Conservation (phyloP, 495 filamentous ascomycete species). For the Ascodesmis nigricans region DNA sequence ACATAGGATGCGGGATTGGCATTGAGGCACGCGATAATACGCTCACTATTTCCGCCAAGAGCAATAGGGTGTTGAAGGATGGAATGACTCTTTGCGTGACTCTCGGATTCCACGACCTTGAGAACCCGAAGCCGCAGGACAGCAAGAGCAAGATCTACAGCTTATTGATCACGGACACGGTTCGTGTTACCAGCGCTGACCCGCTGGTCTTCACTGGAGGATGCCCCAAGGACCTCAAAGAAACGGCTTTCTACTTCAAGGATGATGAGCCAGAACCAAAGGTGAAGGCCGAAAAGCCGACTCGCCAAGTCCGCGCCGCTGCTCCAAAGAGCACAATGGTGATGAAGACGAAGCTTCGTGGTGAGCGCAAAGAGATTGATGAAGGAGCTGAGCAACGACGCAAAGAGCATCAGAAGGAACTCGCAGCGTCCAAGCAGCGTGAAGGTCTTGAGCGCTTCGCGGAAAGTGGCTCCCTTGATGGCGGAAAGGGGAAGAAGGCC, state of each 20-base stretch:
- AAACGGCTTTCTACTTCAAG: conserved; percentile 92
- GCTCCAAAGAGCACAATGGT: conserved; percentile 61
- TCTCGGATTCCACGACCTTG: conserved; percentile 67
- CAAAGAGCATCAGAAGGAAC: conserved; percentile 79
- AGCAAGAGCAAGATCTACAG: conserved; percentile 74
- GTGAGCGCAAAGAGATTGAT: conserved; percentile 65
- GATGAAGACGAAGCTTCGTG: conserved; percentile 77
- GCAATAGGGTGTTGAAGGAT: conserved; percentile 57
- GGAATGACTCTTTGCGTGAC: conserved; percentile 90
- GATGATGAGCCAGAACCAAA: conserved; percentile 54
- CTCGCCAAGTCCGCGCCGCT: conserved; percentile 45
- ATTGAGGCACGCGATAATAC: conserved; percentile 72
- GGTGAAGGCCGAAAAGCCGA: conserved; percentile 65
- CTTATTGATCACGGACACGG: conserved; percentile 74
- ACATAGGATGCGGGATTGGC: conserved; percentile 71
- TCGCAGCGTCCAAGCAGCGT: conserved; percentile 68
- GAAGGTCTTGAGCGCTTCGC: conserved; percentile 68
- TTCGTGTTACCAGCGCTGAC: conserved; percentile 58
- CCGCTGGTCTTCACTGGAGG: conserved; percentile 81
- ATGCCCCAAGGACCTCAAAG: conserved; percentile 70
- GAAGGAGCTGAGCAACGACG: conserved; percentile 77
- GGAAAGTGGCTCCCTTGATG: conserved; percentile 44
- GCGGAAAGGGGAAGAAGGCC: conserved; percentile 83
- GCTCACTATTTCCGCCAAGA: conserved; percentile 67
- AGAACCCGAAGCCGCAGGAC: conserved; percentile 61